phyloP scores from a whole-genome alignment of 257 asterid genomes.

The Gentiana macrophylla region DNA sequence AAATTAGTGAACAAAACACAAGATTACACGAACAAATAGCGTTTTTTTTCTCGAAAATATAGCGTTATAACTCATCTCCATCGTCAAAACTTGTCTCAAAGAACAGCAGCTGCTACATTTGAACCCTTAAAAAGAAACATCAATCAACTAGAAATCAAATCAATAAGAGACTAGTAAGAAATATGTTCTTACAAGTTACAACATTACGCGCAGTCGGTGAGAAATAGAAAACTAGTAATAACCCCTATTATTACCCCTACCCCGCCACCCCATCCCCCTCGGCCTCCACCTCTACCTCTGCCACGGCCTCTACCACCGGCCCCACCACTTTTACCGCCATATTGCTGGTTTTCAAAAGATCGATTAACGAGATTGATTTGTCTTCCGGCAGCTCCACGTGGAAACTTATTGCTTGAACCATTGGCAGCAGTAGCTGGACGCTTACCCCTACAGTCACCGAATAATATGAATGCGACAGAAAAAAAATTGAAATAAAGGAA shows the following conservation, averaged over 20 bases:
- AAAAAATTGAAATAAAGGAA: not conserved
- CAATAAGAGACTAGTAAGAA: not conserved
- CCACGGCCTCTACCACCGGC: conserved; percentile 42
- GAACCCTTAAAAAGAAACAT: not conserved
- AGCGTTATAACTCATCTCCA: not conserved
- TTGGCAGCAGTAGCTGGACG: conserved; percentile 42
- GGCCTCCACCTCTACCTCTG: conserved; percentile 24
- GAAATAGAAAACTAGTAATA: not conserved
- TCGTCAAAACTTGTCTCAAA: not conserved
- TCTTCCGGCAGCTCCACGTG: conserved; percentile 41
- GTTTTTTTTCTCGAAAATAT: not conserved
- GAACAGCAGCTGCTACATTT: not conserved
- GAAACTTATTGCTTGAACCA: conserved; percentile 27
- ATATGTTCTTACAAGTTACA: not conserved
- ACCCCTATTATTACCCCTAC: conserved; percentile 36
- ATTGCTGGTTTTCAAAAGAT: conserved; percentile 30
- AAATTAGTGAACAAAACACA: no score
- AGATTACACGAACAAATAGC: no score
- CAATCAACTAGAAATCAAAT: not conserved
- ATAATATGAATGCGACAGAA: conserved; percentile 4
- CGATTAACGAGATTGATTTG: conserved; percentile 29
- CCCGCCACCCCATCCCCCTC: conserved; percentile 43
- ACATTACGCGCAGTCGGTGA: no score
- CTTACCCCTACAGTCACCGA: conserved; percentile 36
- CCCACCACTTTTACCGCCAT: conserved; percentile 37